A percentile compares a stretch with the other conserved stretches of the same genome.
Conservation (phyloP, 495 filamentous ascomycete species). For the Xylaria grammica region DNA sequence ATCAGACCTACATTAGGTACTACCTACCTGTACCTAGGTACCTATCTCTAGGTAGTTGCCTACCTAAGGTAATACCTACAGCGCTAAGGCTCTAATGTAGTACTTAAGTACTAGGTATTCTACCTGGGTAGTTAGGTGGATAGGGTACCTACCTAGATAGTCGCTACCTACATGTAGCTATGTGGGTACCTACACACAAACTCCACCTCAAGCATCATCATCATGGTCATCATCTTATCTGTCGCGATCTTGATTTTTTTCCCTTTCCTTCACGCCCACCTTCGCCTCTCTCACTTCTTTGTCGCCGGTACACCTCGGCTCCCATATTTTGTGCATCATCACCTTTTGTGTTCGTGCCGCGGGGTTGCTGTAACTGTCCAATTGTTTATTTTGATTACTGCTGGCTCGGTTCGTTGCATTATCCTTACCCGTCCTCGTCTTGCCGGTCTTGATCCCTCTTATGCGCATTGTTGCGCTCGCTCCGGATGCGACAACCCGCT, state of each 20-base stretch:
- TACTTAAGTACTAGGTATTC: too few relatives aligned
- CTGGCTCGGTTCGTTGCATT: slow-evolving; percentile 4
- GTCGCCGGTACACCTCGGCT: neutral
- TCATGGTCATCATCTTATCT: slow-evolving; percentile 14
- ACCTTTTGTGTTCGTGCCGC: neutral
- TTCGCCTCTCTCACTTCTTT: neutral
- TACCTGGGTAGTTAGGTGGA: too few relatives aligned
- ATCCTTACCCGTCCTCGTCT: neutral
- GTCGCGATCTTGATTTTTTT: slow-evolving; percentile 9
- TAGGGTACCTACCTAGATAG: too few relatives aligned
- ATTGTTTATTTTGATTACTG: slow-evolving; percentile 5
- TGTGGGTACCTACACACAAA: slow-evolving; percentile 8
- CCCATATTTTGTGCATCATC: slow-evolving; percentile 1
- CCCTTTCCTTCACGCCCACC: neutral
- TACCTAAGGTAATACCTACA: too few relatives aligned
- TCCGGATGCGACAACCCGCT: slow-evolving; percentile 12
- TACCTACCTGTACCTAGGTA: too few relatives aligned
- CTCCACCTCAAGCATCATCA: slow-evolving; percentile 23
- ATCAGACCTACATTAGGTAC: too few relatives aligned
- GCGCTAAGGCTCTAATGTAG: too few relatives aligned
- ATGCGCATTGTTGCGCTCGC: slow-evolving; percentile 19
- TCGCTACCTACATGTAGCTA: too few relatives aligned
- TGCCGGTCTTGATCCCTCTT: neutral
- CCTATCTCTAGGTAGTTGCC: too few relatives aligned
- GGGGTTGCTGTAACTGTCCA: neutral